These are phyloP conservation scores for Diaporthe longicolla DNA, from an alignment of 2,329 filamentous ascomycete genomes.

Conservation along the genomic window DNA sequence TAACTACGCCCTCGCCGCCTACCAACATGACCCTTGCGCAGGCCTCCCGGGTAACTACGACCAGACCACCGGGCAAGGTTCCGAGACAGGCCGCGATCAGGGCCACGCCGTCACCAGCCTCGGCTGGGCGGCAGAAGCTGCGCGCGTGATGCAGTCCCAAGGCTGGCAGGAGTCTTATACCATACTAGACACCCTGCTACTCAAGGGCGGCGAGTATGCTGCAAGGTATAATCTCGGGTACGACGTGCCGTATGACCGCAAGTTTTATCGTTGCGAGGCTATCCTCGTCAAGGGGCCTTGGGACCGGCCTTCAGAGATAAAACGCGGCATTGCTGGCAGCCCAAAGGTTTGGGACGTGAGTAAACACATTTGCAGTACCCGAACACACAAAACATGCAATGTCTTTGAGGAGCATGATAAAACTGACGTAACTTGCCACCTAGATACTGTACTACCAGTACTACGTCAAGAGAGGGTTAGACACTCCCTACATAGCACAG, in stretches of 20 bases:
- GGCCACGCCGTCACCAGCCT: constrained; percentile 51
- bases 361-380: not conserved
- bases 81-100: constrained; percentile 57
- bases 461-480: constrained; percentile 47
- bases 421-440: not conserved
- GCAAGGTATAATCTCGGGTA: constrained; percentile 56
- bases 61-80: constrained; percentile 52
- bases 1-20: constrained; percentile 57
- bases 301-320: constrained; percentile 49
- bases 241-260: constrained; percentile 53
- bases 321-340: constrained; percentile 44
- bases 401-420: too few relatives aligned
- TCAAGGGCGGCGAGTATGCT: constrained; percentile 55
- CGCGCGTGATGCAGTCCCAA: constrained; percentile 53
- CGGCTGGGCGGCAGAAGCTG: constrained; percentile 54
- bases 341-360: constrained; percentile 44
- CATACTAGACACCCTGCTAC: constrained; percentile 51
- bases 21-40: constrained; percentile 54
- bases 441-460: constrained; percentile 53
- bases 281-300: constrained; percentile 57
- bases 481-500: constrained; percentile 43
- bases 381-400: constrained; percentile 35
- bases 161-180: constrained; percentile 52
- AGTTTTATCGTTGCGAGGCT: constrained; percentile 56
- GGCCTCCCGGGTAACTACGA: constrained; percentile 51